Percentiles rank a stretch among this genome's conserved stretches.
Conservation (phyloP, 2,329 filamentous ascomycete species). For the Emergomyces orientalis region DNA sequence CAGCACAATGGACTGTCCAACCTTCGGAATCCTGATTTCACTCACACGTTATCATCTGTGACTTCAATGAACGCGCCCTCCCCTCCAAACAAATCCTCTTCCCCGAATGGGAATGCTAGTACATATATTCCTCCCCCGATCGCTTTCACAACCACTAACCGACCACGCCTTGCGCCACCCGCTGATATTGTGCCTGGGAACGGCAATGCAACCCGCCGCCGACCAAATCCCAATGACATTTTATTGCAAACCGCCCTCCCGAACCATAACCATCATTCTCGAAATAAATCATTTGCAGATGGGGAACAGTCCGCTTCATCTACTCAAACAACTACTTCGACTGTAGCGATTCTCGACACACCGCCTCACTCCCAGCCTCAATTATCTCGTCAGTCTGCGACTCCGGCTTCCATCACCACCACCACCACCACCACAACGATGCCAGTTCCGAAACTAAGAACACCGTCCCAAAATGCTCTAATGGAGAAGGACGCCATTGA, state of each 20-base stretch:
- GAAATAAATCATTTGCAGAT: constrained; percentile 13
- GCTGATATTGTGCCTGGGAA: constrained; percentile 33
- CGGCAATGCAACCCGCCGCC: constrained; percentile 25
- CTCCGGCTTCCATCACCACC: constrained; percentile 12
- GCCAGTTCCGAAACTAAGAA: constrained; percentile 23
- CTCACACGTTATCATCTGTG: not conserved
- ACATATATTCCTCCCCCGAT: constrained; percentile 14
- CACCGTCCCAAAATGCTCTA: constrained; percentile 35
- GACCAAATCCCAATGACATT: constrained; percentile 29
- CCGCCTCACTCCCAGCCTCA: constrained; percentile 22
- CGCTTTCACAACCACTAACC: constrained; percentile 16
- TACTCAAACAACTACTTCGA: constrained; percentile 18
- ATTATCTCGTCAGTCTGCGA: constrained; percentile 17
- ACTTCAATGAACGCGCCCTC: not conserved
- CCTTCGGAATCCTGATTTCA: not conserved
- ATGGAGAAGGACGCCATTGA: constrained; percentile 46
- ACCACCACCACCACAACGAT: constrained; percentile 9
- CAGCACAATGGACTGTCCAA: constrained; percentile 9
- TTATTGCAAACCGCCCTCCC: not conserved
- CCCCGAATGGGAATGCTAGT: constrained; percentile 15
- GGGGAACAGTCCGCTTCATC: constrained; percentile 7
- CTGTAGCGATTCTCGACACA: constrained; percentile 23
- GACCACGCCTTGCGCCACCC: constrained; percentile 36
- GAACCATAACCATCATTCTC: constrained; percentile 17
- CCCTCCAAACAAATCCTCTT: constrained; percentile 3